Evolutionary conservation across 2,329 filamentous ascomycete species (phyloP).

Genomic region (Paecilomyces sp.): DNA sequence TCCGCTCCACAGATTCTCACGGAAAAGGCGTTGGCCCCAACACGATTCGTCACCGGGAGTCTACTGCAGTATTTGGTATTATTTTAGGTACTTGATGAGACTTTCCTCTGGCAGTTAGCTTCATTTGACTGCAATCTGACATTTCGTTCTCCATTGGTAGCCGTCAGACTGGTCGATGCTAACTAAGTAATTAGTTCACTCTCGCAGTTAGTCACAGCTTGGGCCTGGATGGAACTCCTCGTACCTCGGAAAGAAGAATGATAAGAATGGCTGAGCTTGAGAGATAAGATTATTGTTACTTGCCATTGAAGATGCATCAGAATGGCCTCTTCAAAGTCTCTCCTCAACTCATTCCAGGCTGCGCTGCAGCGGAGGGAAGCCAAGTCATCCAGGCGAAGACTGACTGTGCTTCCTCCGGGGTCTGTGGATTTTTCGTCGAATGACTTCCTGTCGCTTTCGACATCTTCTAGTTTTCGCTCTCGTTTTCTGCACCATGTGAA

Average conservation of each 20-base stretch:
- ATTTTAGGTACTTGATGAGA: neutral
- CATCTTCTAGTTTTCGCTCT: conserved; percentile 38
- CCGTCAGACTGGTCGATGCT: neutral
- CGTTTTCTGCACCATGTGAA: conserved; percentile 43
- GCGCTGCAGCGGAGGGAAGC: conserved; percentile 32
- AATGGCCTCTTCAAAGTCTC: conserved; percentile 9
- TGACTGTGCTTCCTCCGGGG: conserved; percentile 38
- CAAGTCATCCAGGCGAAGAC: conserved; percentile 38
- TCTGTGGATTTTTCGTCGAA: conserved; percentile 57
- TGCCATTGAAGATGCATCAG: conserved; percentile 8
- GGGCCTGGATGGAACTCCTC: neutral
- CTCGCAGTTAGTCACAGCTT: neutral
- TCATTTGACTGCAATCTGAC: neutral
- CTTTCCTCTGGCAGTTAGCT: neutral
- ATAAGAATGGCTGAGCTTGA: neutral
- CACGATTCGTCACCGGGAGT: neutral
- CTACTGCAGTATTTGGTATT: neutral
- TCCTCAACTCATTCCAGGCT: conserved; percentile 22
- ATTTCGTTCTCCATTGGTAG: neutral
- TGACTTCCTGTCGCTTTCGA: conserved; percentile 56
- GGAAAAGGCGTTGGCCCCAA: neutral
- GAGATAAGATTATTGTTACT: neutral
- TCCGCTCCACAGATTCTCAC: neutral
- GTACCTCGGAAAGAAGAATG: neutral
- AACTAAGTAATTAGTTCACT: neutral